Evolutionary conservation across 1,284 basidiomycete species (phyloP).

Genomic region (Ustilago hordei): DNA sequence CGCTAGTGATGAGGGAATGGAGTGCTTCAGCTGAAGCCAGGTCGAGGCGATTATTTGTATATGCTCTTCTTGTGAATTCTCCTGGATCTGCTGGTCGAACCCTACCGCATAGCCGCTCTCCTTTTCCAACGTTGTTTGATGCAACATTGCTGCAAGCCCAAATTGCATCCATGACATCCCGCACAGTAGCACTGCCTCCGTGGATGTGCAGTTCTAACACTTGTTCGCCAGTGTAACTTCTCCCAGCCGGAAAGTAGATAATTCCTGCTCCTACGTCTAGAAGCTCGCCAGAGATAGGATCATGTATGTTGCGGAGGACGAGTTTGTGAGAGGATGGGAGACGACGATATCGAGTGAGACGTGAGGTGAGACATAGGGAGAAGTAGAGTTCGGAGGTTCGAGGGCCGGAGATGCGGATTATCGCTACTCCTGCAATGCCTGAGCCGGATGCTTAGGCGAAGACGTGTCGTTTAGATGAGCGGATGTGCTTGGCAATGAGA

Average conservation of each 20-base stretch:
- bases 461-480: conserved; percentile 72
- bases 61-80: conserved; percentile 87
- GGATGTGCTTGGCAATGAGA: too few species aligned
- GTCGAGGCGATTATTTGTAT: conserved; percentile 81
- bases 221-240: conserved; percentile 83
- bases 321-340: conserved; percentile 76
- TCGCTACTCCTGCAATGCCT: conserved; percentile 83
- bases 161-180: conserved; percentile 77
- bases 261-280: conserved; percentile 81
- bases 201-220: conserved; percentile 88
- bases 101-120: conserved; percentile 69
- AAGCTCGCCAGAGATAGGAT: conserved; percentile 75
- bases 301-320: conserved; percentile 77
- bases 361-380: conserved; percentile 72
- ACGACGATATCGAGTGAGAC: conserved; percentile 1
- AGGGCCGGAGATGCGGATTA: conserved; percentile 84
- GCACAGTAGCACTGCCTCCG: conserved; percentile 83
- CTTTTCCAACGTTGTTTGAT: not conserved
- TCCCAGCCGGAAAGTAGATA: conserved; percentile 81
- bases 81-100: conserved; percentile 81
- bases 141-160: conserved; percentile 66
- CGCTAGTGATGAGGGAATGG: conserved; percentile 83
- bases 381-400: conserved; percentile 76
- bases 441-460: conserved; percentile 86
- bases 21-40: conserved; percentile 86